Percentiles rank a stretch among this genome's conserved stretches.
phyloP scores from a whole-genome alignment of 1,139 yeast genomes.

The Yarrowia galli region DNA sequence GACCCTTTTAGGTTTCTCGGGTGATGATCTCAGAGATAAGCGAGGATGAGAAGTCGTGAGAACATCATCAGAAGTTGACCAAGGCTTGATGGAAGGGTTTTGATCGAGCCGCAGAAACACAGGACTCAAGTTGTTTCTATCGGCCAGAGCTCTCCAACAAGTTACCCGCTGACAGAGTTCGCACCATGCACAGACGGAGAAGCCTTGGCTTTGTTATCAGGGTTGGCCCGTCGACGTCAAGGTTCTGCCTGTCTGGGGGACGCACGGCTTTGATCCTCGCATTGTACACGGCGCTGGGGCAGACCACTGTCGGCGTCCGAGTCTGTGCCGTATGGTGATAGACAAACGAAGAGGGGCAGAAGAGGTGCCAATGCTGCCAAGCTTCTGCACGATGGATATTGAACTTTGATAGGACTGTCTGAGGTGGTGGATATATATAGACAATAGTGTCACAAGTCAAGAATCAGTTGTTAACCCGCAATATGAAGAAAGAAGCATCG shows the following conservation, averaged over 20 bases:
- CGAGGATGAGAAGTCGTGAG: not conserved
- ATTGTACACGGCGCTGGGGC: not conserved
- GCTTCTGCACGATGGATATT: conserved; percentile 16
- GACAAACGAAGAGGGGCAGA: not conserved
- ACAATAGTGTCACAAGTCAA: not conserved
- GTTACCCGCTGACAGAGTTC: too few relatives aligned
- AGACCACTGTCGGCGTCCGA: not conserved
- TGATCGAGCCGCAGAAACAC: not conserved
- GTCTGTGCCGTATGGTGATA: not conserved
- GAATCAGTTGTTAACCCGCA: not conserved
- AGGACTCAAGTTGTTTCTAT: too few relatives aligned
- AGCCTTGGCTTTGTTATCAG: not conserved
- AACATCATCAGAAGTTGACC: not conserved
- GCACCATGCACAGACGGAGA: not conserved
- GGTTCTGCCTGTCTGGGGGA: not conserved
- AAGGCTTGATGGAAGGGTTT: not conserved
- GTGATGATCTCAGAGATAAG: not conserved
- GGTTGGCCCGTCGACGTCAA: not conserved
- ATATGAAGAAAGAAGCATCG: conserved; percentile 6
- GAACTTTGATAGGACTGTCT: not conserved
- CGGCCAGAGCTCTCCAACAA: too few relatives aligned
- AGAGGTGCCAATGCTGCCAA: conserved; percentile 1
- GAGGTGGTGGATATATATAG: not conserved
- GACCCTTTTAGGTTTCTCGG: not conserved
- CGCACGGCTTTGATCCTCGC: not conserved